Evolutionary conservation across 768 basidiomycete species (phyloP).

Genomic region (Tubosaeta brunneosetosa): DNA sequence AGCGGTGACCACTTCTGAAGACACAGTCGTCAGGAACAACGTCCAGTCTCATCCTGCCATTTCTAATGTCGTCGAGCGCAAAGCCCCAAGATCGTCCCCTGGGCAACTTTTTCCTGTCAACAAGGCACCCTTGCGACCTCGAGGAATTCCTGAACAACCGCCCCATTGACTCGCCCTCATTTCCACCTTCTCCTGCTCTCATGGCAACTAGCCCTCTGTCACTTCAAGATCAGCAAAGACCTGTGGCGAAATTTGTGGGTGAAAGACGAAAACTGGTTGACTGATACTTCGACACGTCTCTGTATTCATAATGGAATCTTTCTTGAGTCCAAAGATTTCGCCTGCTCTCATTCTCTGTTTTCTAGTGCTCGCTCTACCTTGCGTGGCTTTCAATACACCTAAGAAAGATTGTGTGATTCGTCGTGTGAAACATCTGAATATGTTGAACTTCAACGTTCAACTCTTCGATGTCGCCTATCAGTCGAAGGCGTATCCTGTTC

Average conservation of each 20-base stretch:
- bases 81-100: constrained; percentile 5
- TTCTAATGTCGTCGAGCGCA: constrained; percentile 25
- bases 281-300: background rate
- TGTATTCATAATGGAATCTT: background rate
- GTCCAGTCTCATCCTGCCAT: constrained; percentile 32
- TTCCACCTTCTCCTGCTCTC: constrained; percentile 9
- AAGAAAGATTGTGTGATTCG: too few relatives aligned
- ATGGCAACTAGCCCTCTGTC: constrained; percentile 16
- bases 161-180: constrained; percentile 19
- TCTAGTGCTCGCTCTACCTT: background rate
- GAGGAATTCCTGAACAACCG: constrained; percentile 1
- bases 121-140: constrained; percentile 7
- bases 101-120: constrained; percentile 15
- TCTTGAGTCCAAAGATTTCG: background rate
- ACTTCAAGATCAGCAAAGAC: constrained; percentile 13
- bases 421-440: background rate
- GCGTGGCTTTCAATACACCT: background rate
- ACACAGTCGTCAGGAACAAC: constrained; percentile 28
- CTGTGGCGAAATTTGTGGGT: constrained; percentile 33
- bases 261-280: constrained; percentile 24
- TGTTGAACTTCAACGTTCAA: background rate
- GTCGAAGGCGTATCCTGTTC: constrained; percentile 19
- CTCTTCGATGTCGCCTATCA: background rate
- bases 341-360: background rate
- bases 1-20: constrained; percentile 12